Percentiles rank a stretch among this genome's conserved stretches.
Conservation (phyloP, 495 filamentous ascomycete species). For the Evernia prunastri region DNA sequence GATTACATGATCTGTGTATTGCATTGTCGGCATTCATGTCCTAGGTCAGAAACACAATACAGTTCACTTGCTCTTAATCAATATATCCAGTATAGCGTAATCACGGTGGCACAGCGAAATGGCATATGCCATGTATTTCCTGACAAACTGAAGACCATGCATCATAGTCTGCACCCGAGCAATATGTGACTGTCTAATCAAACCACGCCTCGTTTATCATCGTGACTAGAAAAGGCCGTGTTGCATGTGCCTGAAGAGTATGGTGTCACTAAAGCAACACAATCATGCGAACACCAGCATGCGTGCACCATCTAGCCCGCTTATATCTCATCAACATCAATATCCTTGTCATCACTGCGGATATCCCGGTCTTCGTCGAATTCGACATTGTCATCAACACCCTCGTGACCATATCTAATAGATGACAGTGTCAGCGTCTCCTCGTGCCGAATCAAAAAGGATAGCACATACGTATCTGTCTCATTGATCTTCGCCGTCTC, state of each 20-base stretch:
- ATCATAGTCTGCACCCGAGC: neutral
- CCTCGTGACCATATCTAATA: constrained; percentile 46
- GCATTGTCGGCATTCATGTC: neutral
- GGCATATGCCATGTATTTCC: neutral
- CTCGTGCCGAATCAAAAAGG: neutral
- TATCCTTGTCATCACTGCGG: constrained; percentile 52
- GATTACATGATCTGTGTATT: neutral
- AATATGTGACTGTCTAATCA: neutral
- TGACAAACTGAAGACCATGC: neutral
- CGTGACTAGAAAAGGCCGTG: neutral
- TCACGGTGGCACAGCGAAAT: neutral
- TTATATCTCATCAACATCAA: constrained; percentile 57
- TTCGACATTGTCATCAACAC: constrained; percentile 54
- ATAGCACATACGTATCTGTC: constrained; percentile 72
- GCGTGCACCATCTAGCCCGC: constrained; percentile 10
- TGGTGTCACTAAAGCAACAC: neutral
- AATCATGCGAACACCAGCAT: constrained; percentile 4
- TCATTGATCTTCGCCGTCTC: constrained; percentile 99
- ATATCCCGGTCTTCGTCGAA: constrained; percentile 53
- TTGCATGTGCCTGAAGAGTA: neutral
- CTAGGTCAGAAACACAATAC: neutral
- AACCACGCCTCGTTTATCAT: neutral
- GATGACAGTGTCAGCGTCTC: neutral
- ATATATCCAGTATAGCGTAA: neutral
- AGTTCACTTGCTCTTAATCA: neutral